Evolutionary conservation across 164 flowering plant genomes (phyloP).

Genomic region (Umbilicus rupestris): DNA sequence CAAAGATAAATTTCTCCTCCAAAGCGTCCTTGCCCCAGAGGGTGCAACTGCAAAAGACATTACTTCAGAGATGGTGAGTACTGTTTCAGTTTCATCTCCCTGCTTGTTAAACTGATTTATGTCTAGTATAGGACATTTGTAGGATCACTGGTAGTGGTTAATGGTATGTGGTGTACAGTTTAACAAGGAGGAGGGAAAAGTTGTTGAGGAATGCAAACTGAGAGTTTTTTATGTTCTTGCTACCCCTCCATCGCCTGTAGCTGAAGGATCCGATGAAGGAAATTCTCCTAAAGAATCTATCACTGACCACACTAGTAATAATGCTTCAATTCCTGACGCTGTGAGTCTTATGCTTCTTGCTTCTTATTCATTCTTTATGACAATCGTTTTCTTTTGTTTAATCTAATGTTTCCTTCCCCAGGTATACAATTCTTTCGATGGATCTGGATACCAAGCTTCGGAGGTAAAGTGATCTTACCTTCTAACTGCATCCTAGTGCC

Average conservation of each 20-base stretch:
- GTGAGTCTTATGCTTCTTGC: background rate
- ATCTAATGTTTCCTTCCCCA: background rate
- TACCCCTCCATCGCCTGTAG: slow-evolving; percentile 1
- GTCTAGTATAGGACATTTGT: background rate
- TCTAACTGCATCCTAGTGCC: background rate
- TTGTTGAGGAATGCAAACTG: slow-evolving; percentile 1
- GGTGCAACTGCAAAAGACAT: background rate
- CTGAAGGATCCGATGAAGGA: slow-evolving; percentile 5
- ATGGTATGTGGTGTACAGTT: background rate
- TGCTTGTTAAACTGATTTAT: no score
- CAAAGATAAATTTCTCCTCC: slow-evolving; percentile 2
- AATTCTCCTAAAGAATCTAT: slow-evolving; percentile 2
- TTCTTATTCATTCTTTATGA: background rate
- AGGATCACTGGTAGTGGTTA: background rate
- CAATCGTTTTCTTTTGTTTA: background rate
- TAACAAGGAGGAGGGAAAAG: slow-evolving; percentile 1
- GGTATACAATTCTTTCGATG: background rate
- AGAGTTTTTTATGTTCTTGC: background rate
- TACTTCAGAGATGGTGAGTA: slow-evolving; percentile 6
- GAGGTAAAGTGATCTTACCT: background rate
- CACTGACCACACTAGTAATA: background rate
- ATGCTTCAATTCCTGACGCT: background rate
- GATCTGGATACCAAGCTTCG: background rate
- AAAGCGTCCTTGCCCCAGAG: background rate
- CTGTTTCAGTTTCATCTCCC: no score